phyloP scores from a whole-genome alignment of 1,284 basidiomycete genomes.

The Violaceomyces palustris region DNA sequence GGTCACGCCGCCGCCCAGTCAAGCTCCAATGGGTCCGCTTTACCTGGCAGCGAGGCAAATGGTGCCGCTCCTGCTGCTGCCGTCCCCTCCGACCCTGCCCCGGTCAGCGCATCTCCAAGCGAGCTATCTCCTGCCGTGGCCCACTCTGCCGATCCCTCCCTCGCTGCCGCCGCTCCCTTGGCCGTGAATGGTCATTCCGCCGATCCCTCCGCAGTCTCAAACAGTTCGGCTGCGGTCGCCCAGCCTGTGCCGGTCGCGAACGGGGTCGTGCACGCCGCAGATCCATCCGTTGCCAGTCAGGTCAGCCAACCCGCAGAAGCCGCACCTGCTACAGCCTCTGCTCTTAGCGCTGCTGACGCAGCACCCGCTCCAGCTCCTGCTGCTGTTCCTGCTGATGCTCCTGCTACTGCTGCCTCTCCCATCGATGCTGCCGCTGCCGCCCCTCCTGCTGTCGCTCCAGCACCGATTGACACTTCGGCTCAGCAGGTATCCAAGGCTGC shows the following conservation, averaged over 20 bases:
- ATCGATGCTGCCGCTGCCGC: constrained; percentile 1
- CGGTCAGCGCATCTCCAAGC: constrained; percentile 8
- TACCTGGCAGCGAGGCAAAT: constrained; percentile 3
- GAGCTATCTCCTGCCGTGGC: too few relatives aligned
- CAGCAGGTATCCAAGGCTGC: background rate
- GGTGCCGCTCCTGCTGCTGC: constrained; percentile 16
- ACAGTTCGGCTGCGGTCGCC: too few relatives aligned
- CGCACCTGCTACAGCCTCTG: constrained; percentile 6
- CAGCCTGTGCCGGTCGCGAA: too few relatives aligned
- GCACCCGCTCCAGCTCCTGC: constrained; percentile 5
- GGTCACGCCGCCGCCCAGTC: constrained; percentile 6
- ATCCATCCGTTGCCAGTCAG: too few relatives aligned
- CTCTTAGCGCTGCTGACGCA: constrained; percentile 1
- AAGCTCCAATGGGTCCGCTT: constrained; percentile 2
- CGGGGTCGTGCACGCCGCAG: too few relatives aligned
- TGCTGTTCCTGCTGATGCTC: constrained; percentile 4
- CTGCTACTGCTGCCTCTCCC: constrained; percentile 4
- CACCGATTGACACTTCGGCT: too few relatives aligned
- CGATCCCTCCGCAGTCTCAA: constrained; percentile 4
- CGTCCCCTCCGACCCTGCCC: constrained; percentile 10
- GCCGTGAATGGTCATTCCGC: constrained; percentile 10
- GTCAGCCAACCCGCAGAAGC: too few relatives aligned
- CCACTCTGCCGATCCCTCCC: constrained; percentile 8
- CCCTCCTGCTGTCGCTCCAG: too few relatives aligned
- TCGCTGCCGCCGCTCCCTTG: background rate